Evolutionary conservation across 495 filamentous ascomycete genomes (phyloP).

Genomic region (Lasiosphaeriaceae sp.): DNA sequence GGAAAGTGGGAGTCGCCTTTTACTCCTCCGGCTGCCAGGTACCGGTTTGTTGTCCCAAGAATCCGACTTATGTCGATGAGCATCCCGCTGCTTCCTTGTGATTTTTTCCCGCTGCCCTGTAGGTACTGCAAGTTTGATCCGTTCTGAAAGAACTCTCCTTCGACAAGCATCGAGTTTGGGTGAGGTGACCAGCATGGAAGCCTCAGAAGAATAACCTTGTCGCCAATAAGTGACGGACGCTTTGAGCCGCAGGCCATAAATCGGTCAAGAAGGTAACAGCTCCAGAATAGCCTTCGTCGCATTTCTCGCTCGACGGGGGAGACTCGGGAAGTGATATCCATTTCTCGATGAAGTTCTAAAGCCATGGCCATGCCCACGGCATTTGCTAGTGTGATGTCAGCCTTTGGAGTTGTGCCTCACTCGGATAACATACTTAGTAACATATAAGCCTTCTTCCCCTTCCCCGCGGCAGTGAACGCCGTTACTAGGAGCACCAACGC

Average conservation of each 20-base stretch:
- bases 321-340: conserved; percentile 53
- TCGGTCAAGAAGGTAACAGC: conserved; percentile 76
- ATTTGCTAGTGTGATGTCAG: conserved; percentile 49
- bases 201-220: conserved; percentile 67
- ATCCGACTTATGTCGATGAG: conserved; percentile 80
- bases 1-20: conserved; percentile 87
- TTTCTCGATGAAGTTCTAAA: conserved; percentile 69
- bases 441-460: conserved; percentile 84
- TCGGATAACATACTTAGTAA: conserved; percentile 57
- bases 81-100: conserved; percentile 66
- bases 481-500: conserved; percentile 70
- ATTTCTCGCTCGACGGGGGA: conserved; percentile 65
- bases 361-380: conserved; percentile 78
- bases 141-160: conserved; percentile 74
- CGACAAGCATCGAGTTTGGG: conserved; percentile 51
- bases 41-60: conserved; percentile 76
- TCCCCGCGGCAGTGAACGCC: conserved; percentile 70
- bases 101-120: conserved; percentile 60
- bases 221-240: conserved; percentile 69
- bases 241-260: conserved; percentile 76
- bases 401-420: not conserved
- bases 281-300: conserved; percentile 74
- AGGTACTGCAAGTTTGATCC: conserved; percentile 67
- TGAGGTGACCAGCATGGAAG: conserved; percentile 65
- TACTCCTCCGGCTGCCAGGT: conserved; percentile 77